Base-by-base conservation (phyloP, 1,139 yeast species). In the Lizanozyma gosingica region DNA sequence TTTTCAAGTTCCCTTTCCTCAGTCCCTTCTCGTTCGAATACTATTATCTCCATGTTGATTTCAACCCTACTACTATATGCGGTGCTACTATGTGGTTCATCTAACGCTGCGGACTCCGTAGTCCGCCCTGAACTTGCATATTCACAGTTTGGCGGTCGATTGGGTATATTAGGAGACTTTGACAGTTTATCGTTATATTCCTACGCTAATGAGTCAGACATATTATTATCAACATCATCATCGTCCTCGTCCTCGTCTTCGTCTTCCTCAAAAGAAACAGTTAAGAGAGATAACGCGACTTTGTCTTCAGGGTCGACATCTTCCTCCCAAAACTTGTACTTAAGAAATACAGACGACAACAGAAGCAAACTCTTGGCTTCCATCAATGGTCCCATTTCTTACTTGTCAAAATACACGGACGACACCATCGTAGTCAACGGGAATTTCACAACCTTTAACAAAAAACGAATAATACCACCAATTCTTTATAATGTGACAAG, bases 91-190 rank as follows among this genome's bases (percentile, higher is more conserved):
- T 22, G 6, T 22, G 11, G 29, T 6, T 22, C 29, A 22, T 6
- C 11, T 11, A 22, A 22, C 11, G 29, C 9, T 22, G 29, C 6
- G 9, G 29, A 22, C 11, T 6, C 11, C 41, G n/a, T 42, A 15
- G 8, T n/a, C 8, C 65, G 52, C 22, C 75, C 75, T 2, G 50
- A 46, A 6, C 47, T 71, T 18, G 53, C 65, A 40, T 67, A 59
- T 42, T 43, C 49, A 17, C 48, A 51, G 36, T 43, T 66, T 34
- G 73, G 78, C 32, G 61, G 65, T 15, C 53, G 66, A 42, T 60
- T 86, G 39, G 80, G 83, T 4, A 50, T 85, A 15, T 69, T 83
- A 39, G 96, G 95, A 8, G 62, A 70, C 35, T 83, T 77, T 50
- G 73, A 76, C 44, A 78, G 82, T 14, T 55, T 83, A 22, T 74